Percentiles rank a stretch among this genome's conserved stretches.
Conservation (phyloP, 192 early-diverging fungal species). For the Linnemannia exigua region DNA sequence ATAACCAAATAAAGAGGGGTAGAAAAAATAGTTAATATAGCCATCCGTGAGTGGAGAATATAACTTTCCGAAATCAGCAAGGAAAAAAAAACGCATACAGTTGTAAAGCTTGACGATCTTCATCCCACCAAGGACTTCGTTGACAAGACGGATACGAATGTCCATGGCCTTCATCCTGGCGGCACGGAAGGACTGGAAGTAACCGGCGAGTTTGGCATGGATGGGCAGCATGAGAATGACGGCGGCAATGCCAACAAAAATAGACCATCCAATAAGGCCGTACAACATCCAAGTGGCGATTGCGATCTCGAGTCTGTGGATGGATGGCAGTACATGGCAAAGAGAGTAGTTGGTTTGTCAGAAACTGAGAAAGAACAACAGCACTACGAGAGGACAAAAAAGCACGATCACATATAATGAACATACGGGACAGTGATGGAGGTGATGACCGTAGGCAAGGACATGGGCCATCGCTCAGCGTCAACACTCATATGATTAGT, state of each 20-base stretch:
- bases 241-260: slow-evolving; percentile 31
- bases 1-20: not conserved
- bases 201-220: slow-evolving; percentile 7
- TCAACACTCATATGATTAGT: slow-evolving; percentile 57
- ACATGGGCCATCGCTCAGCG: slow-evolving; percentile 37
- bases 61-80: not conserved
- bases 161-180: slow-evolving; percentile 53
- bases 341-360: no score
- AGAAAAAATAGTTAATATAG: not conserved
- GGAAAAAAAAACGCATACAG: slow-evolving; percentile 3
- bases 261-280: slow-evolving; percentile 34
- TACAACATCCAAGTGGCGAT: slow-evolving; percentile 27
- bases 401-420: not conserved
- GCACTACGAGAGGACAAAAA: not conserved
- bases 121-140: slow-evolving; percentile 52
- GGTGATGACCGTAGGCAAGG: not conserved
- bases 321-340: no score
- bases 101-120: slow-evolving; percentile 55
- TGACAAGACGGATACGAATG: slow-evolving; percentile 43
- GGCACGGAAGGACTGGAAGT: not conserved
- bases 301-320: slow-evolving; percentile 1
- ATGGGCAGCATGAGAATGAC: slow-evolving; percentile 27
- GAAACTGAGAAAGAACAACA: not conserved
- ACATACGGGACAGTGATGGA: slow-evolving; percentile 31
- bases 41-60: no score